Conservation (phyloP, 768 basidiomycete genomes). For the Mycena venus region DNA sequence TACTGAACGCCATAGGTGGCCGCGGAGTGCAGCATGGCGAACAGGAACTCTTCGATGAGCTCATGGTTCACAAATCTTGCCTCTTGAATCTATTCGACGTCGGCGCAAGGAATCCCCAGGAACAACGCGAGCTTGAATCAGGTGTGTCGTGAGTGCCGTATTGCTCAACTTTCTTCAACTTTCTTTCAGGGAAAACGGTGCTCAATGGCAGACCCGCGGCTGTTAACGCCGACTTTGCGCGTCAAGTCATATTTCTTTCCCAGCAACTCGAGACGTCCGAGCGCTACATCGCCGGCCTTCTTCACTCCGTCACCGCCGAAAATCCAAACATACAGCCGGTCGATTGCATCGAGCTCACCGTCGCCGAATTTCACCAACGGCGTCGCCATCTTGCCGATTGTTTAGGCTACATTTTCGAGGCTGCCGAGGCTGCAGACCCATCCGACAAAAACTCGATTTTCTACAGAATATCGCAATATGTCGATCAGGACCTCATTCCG, state of each 20-base stretch:
- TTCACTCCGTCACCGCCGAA: constrained; percentile 72
- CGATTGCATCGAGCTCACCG: constrained; percentile 71
- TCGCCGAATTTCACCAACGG: constrained; percentile 77
- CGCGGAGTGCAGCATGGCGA: constrained; percentile 66
- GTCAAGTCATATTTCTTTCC: constrained; percentile 83
- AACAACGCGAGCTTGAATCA: constrained; percentile 80
- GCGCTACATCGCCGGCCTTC: constrained; percentile 78
- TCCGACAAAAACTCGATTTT: constrained; percentile 60
- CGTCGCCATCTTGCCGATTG: constrained; percentile 81
- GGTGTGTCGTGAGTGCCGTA: constrained; percentile 51
- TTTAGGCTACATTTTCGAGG: constrained; percentile 76
- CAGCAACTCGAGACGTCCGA: constrained; percentile 88
- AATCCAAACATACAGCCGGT: constrained; percentile 75
- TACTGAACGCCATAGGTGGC: constrained; percentile 60
- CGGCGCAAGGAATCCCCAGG: constrained; percentile 70
- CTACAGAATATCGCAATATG: constrained; percentile 67
- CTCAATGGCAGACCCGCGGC: constrained; percentile 75
- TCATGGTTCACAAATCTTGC: constrained; percentile 75
- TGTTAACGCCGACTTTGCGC: constrained; percentile 84
- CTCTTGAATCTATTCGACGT: constrained; percentile 77
- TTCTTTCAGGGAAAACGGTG: constrained; percentile 69
- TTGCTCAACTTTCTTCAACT: constrained; percentile 14
- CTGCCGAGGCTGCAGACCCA: constrained; percentile 62
- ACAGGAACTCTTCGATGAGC: constrained; percentile 82
- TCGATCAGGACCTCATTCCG: constrained; percentile 66